phyloP scores from a whole-genome alignment of 2,329 filamentous ascomycete species.

The Talaromyces sp. region DNA sequence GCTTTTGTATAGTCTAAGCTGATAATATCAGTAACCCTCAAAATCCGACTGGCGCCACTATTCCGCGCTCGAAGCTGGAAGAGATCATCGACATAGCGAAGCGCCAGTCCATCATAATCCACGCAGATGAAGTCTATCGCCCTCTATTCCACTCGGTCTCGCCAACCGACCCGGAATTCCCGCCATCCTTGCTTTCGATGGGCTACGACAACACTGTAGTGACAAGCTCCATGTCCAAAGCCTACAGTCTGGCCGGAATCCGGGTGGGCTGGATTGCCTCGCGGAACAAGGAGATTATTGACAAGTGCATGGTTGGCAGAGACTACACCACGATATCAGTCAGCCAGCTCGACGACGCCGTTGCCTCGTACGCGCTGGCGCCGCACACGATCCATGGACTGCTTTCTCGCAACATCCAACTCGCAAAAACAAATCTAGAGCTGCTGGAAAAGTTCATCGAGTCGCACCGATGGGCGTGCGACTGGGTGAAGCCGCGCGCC shows the following conservation, averaged over 20 bases:
- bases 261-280: conserved; percentile 79
- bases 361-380: conserved; percentile 70
- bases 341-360: conserved; percentile 72
- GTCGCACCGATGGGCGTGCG: conserved; percentile 57
- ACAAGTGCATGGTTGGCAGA: conserved; percentile 58
- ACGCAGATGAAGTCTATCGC: conserved; percentile 78
- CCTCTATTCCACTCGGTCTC: conserved; percentile 71
- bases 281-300: conserved; percentile 57
- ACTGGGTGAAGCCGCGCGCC: conserved; percentile 69
- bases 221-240: conserved; percentile 80
- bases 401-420: conserved; percentile 57
- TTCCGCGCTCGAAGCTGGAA: conserved; percentile 57
- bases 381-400: conserved; percentile 59
- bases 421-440: conserved; percentile 63
- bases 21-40: conserved; percentile 62
- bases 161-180: conserved; percentile 50
- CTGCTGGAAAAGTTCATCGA: conserved; percentile 65
- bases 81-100: conserved; percentile 60
- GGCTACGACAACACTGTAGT: conserved; percentile 66
- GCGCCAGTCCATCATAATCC: conserved; percentile 58
- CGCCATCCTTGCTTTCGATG: conserved; percentile 65
- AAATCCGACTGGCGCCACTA: conserved; percentile 72
- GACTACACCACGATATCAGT: conserved; percentile 87
- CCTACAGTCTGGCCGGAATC: conserved; percentile 76
- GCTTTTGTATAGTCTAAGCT: neutral